Evolutionary conservation across 129 eudicot species (phyloP), one percentile per base, ranked within the genome.

Genomic region (Cynara cardunculus): DNA sequence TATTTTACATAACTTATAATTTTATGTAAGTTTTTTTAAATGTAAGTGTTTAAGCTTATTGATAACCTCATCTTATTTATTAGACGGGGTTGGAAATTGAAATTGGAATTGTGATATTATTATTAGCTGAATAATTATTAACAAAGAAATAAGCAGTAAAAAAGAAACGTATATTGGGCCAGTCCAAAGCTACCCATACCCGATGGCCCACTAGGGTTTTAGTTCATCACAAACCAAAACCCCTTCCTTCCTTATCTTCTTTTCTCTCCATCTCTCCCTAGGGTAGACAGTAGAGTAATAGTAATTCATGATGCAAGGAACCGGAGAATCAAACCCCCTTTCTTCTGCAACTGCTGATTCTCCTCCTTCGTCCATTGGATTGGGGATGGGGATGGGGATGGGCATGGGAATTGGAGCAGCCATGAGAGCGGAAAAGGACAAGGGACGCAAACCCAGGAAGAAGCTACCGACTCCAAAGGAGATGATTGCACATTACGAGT

Each of bases 401-500:
- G 64, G 49, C 14, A 4, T 5, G 6, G 49, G 56, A n/a, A 49
- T 13, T 8, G 18, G 31, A 24, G 22, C 5, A 22, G 4, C 18
- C 4, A 59, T 30, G 71, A 31, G 27, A 26, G 25, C 10, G 3
- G 41, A 11, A 25, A 37, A 37, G 21, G 39, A 18, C 16, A 41
- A 41, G 2, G 53, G 53, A 41, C 53, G 16, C 16, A 41, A 41
- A 41, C 0, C 53, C 2, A 37, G 9, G 80, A 75, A 46, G 85
- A 82, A 82, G 73, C 62, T 84, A 11, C 87, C 90, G 39, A 81
- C 76, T 31, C 84, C 86, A 31, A 74, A 69, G 80, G 84, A 87
- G 24, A 72, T 87, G 75, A 77, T 87, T 25, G 78, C 83, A 26
- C 96, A 89, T 71, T 91, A 91, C 86, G 96, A 93, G 81, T 81